Conservation (phyloP, 768 basidiomycete species). For the Boletellus ananas region DNA sequence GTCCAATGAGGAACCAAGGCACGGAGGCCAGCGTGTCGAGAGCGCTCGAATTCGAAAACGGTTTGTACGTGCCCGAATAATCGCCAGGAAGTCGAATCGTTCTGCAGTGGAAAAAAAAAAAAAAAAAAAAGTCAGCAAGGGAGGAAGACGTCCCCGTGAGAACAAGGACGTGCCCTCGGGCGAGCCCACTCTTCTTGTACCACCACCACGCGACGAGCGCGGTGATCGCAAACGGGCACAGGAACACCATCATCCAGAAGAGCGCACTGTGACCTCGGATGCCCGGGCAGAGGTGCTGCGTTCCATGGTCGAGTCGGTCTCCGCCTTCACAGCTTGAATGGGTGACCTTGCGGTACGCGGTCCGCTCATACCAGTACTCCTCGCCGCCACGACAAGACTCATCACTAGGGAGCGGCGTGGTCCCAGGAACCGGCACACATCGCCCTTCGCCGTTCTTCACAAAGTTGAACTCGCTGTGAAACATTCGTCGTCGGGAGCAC, state of each 20-base stretch:
- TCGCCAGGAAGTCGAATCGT: conserved; percentile 73
- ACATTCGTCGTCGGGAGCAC: neutral
- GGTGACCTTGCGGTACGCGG: conserved; percentile 85
- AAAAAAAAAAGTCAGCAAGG: too few species aligned
- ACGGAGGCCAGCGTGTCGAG: conserved; percentile 80
- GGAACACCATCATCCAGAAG: conserved; percentile 81
- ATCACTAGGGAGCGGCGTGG: conserved; percentile 57
- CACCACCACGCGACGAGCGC: conserved; percentile 79
- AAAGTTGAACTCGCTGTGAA: conserved; percentile 86
- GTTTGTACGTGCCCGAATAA: conserved; percentile 29
- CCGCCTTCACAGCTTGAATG: conserved; percentile 88
- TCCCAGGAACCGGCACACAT: conserved; percentile 77
- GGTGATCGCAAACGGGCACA: conserved; percentile 76
- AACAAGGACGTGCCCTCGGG: conserved; percentile 59
- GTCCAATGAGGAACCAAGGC: conserved; percentile 84
- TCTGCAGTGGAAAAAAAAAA: conserved; percentile 33
- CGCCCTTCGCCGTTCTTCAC: conserved; percentile 61
- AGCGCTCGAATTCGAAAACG: conserved; percentile 39
- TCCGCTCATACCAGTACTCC: conserved; percentile 92
- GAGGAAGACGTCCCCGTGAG: too few species aligned
- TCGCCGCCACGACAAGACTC: conserved; percentile 57
- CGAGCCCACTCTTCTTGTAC: conserved; percentile 67
- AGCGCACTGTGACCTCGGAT: conserved; percentile 64
- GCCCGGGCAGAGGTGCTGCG: conserved; percentile 76
- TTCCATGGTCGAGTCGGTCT: conserved; percentile 70